Evolutionary conservation across 768 basidiomycete species (phyloP).

Genomic region (Suillus decipiens): DNA sequence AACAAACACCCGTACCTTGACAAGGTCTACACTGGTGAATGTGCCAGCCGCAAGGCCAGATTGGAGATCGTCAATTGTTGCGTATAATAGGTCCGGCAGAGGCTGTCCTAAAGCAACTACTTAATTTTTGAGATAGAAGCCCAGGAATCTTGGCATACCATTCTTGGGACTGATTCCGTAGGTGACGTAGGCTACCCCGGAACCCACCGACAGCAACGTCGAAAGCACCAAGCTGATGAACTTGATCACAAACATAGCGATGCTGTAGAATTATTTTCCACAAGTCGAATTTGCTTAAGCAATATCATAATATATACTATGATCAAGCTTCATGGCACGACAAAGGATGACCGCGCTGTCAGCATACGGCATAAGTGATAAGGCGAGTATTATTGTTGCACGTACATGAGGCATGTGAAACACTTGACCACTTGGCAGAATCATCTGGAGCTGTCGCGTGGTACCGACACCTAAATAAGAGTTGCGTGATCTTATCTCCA

Average conservation of each 20-base stretch:
- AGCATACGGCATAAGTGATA: conserved; percentile 5
- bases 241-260: neutral
- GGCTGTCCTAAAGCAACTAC: conserved; percentile 1
- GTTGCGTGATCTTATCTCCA: conserved; percentile 2
- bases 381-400: conserved; percentile 8
- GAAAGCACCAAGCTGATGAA: neutral
- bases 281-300: neutral
- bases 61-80: conserved; percentile 6
- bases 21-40: conserved; percentile 4
- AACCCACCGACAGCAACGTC: conserved; percentile 1
- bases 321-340: neutral
- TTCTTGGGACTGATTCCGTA: conserved; percentile 6
- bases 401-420: conserved; percentile 1
- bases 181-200: neutral
- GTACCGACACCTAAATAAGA: neutral
- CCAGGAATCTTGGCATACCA: neutral
- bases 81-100: conserved; percentile 5
- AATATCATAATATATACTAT: neutral
- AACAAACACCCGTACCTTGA: neutral
- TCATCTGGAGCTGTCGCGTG: neutral
- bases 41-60: conserved; percentile 1
- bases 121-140: neutral
- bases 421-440: neutral
- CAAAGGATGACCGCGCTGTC: neutral
- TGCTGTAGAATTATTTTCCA: neutral